phyloP scores from a whole-genome alignment of 495 filamentous ascomycete species.

The Penicillium odoratum region DNA sequence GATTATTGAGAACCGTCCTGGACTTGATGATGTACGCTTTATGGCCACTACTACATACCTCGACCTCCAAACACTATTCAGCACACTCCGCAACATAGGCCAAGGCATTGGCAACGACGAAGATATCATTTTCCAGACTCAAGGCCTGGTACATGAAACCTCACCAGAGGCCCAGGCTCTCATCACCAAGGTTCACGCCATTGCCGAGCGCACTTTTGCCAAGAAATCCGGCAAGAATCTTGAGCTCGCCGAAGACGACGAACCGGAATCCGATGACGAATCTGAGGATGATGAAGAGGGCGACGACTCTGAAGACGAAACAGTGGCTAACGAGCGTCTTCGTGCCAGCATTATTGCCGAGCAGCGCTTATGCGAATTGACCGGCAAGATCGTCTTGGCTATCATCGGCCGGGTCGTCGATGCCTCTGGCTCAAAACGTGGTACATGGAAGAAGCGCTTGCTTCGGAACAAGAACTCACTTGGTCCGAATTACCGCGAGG shows the following conservation, averaged over 20 bases:
- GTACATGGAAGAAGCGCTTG: constrained; percentile 63
- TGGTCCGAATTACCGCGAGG: constrained; percentile 74
- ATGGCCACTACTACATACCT: constrained; percentile 72
- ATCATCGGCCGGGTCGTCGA: constrained; percentile 75
- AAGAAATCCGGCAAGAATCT: constrained; percentile 65
- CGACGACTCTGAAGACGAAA: constrained; percentile 53
- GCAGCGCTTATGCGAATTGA: constrained; percentile 77
- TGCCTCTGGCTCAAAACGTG: constrained; percentile 53
- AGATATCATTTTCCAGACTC: constrained; percentile 50
- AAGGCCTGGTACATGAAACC: constrained; percentile 65
- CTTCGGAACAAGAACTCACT: constrained; percentile 64
- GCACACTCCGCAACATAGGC: constrained; percentile 59
- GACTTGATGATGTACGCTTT: constrained; percentile 74
- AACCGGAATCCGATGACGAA: constrained; percentile 47
- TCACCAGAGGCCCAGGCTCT: constrained; percentile 54
- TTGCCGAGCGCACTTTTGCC: constrained; percentile 72
- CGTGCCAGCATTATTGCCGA: constrained; percentile 70
- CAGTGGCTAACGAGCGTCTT: constrained; percentile 52
- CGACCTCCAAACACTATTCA: constrained; percentile 78
- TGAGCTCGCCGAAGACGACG: constrained; percentile 70
- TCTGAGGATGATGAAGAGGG: constrained; percentile 61
- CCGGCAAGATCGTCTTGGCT: constrained; percentile 77
- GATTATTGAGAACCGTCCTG: constrained; percentile 56
- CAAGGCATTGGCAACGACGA: constrained; percentile 46
- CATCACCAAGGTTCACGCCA: constrained; percentile 70